Conservation (phyloP, 257 asterid genomes). For the Solanum chiquidenum region DNA sequence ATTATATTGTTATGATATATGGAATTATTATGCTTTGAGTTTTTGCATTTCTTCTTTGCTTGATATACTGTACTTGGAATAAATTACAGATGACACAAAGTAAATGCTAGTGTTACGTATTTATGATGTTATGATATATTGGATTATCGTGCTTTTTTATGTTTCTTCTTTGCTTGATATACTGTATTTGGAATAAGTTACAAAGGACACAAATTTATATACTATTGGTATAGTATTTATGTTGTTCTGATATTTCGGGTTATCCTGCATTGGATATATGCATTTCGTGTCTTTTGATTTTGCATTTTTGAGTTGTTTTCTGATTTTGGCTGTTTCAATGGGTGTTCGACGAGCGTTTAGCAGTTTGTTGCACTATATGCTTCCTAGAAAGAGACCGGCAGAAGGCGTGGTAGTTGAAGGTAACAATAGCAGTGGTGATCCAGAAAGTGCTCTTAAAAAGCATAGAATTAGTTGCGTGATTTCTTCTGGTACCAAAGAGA, state of each 20-base stretch:
- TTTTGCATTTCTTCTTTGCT: background rate
- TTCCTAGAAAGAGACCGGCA: slow-evolving; percentile 90
- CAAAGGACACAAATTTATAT: background rate
- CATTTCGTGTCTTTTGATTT: slow-evolving; percentile 10
- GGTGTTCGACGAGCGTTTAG: slow-evolving; percentile 37
- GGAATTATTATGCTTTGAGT: slow-evolving; percentile 28
- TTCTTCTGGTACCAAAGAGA: slow-evolving; percentile 21
- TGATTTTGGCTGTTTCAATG: slow-evolving; percentile 42
- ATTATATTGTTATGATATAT: background rate
- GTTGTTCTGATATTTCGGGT: slow-evolving; percentile 13
- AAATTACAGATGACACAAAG: background rate
- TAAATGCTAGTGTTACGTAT: slow-evolving; percentile 7
- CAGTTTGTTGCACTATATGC: slow-evolving; percentile 89
- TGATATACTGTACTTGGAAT: background rate
- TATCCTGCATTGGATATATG: slow-evolving; percentile 13
- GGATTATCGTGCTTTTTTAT: slow-evolving; percentile 23
- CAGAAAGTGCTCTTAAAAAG: slow-evolving; percentile 42
- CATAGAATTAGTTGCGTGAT: slow-evolving; percentile 22
- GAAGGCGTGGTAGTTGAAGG: slow-evolving; percentile 78
- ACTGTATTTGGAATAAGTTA: background rate
- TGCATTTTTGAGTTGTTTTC: slow-evolving; percentile 1
- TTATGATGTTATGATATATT: background rate
- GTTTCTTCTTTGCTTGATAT: background rate
- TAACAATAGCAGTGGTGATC: slow-evolving; percentile 20
- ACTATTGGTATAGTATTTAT: slow-evolving; percentile 7